phyloP scores from a whole-genome alignment of 140 eudicot species.

The Senecio squalidus region DNA sequence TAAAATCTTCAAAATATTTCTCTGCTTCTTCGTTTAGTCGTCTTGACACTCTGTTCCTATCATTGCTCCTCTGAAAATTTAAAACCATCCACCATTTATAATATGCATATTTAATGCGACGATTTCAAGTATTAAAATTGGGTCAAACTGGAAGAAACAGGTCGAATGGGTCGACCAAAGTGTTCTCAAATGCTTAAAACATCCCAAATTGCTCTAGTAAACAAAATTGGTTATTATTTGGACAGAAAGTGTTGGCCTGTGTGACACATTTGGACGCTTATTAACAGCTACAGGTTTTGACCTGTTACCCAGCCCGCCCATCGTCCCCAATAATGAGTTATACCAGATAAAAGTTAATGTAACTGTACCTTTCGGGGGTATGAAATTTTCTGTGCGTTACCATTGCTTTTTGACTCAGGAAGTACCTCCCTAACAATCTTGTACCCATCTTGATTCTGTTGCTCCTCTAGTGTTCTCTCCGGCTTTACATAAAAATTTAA shows the following conservation, averaged over 20 bases:
- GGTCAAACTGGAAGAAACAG: no score
- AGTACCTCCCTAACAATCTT: slow-evolving; percentile 52
- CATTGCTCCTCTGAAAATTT: slow-evolving; percentile 65
- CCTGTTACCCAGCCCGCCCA: background rate
- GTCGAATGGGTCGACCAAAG: no score
- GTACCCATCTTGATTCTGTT: slow-evolving; percentile 48
- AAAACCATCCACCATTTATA: slow-evolving; percentile 12
- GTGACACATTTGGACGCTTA: no score
- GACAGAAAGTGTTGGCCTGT: no score
- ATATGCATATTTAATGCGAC: background rate
- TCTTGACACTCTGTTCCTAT: slow-evolving; percentile 55
- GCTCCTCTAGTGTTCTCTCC: no score
- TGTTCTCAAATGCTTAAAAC: no score
- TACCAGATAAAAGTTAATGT: background rate
- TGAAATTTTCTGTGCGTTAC: slow-evolving; percentile 33
- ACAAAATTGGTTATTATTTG: no score
- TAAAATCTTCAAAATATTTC: slow-evolving; percentile 70
- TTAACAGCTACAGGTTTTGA: background rate
- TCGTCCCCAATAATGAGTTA: background rate
- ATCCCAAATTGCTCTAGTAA: no score
- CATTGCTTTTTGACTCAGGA: slow-evolving; percentile 43
- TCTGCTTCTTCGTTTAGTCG: slow-evolving; percentile 79
- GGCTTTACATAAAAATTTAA: background rate
- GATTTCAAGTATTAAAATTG: no score
- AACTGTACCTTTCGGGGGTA: slow-evolving; percentile 63